A percentile compares a stretch with the other conserved stretches of the same genome.
Conservation (phyloP, 257 asterid genomes). For the Ilex aquifolium region DNA sequence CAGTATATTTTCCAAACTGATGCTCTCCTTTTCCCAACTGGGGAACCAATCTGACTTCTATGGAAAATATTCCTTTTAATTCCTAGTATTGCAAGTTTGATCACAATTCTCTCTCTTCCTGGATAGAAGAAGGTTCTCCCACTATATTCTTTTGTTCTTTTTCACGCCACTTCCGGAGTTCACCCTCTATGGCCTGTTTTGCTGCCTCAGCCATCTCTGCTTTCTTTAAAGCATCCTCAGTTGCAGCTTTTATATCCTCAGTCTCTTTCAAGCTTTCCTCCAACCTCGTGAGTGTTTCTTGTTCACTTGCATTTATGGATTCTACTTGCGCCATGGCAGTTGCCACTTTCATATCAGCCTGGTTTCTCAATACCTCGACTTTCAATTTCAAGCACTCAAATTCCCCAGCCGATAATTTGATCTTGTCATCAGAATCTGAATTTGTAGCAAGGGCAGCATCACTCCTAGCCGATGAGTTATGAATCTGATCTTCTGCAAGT, state of each 20-base stretch:
- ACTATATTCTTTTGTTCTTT: constrained; percentile 21
- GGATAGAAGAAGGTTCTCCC: constrained; percentile 24
- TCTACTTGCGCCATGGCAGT: constrained; percentile 46
- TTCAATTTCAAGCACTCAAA: neutral
- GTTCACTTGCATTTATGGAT: constrained; percentile 34
- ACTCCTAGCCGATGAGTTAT: neutral
- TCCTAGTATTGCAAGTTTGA: neutral
- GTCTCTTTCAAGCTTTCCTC: constrained; percentile 38
- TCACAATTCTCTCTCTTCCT: constrained; percentile 15
- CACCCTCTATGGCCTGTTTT: constrained; percentile 40
- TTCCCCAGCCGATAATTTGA: neutral
- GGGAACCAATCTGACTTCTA: neutral
- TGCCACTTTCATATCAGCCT: constrained; percentile 53
- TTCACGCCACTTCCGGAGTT: constrained; percentile 50
- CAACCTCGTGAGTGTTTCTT: constrained; percentile 24
- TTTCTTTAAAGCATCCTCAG: constrained; percentile 44
- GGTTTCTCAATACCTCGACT: neutral
- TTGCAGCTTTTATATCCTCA: constrained; percentile 40
- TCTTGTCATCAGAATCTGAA: neutral
- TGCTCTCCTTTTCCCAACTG: neutral
- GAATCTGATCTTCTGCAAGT: constrained; percentile 3
- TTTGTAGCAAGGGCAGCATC: constrained; percentile 1
- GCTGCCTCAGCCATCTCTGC: constrained; percentile 77
- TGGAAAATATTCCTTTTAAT: no score
- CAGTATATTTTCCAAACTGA: no score